A percentile compares a stretch with the other conserved stretches of the same genome.
phyloP scores from a whole-genome alignment of 441 rosid species.

The Populus hybrid region DNA sequence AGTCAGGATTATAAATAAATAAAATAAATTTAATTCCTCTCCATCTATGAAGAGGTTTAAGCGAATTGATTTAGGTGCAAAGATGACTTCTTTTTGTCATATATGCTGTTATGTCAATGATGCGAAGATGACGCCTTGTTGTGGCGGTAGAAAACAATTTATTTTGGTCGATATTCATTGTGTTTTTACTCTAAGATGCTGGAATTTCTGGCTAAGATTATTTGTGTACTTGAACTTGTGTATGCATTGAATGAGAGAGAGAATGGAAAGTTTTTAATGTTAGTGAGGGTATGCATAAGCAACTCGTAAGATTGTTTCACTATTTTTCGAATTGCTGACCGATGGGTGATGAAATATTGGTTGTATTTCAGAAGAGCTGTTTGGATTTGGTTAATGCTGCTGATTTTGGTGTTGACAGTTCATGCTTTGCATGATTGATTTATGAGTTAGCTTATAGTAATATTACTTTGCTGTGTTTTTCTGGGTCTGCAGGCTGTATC shows the following conservation, averaged over 20 bases:
- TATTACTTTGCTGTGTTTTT: neutral
- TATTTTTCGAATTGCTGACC: too few species aligned
- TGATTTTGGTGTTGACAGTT: neutral
- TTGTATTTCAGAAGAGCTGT: neutral
- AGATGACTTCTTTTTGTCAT: too few species aligned
- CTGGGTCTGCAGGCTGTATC: conserved; percentile 47
- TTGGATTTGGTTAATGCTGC: neutral
- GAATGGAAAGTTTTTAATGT: neutral
- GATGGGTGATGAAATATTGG: neutral
- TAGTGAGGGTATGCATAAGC: too few species aligned
- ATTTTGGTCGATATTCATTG: neutral
- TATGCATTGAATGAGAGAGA: neutral
- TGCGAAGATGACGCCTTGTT: neutral
- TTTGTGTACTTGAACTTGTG: neutral
- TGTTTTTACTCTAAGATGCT: neutral
- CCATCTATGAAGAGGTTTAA: neutral
- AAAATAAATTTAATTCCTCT: neutral
- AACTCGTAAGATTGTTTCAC: neutral
- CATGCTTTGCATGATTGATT: neutral
- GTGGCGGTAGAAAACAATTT: neutral
- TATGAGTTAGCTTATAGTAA: neutral
- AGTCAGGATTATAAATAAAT: neutral
- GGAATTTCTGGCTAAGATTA: too few species aligned
- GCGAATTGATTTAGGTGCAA: neutral
- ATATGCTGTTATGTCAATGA: too few species aligned